Percentiles rank a stretch among this genome's conserved stretches.
Conservation (phyloP, 257 asterid species). For the Anisodus acutangulus region DNA sequence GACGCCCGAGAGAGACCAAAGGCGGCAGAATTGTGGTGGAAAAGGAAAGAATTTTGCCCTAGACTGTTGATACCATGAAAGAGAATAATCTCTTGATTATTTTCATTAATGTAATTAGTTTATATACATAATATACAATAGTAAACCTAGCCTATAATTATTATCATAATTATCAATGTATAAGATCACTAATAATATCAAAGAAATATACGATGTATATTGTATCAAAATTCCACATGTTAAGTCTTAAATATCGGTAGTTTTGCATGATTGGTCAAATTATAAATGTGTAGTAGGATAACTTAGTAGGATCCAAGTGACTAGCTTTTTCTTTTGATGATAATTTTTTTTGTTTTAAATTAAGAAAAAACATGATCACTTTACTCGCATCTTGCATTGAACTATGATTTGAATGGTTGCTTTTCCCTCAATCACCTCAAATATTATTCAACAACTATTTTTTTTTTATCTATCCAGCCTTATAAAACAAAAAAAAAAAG, state of each 20-base stretch:
- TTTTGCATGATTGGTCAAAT: slow-evolving; percentile 3
- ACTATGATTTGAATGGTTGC: background rate
- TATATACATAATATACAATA: too few relatives aligned
- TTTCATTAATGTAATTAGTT: too few relatives aligned
- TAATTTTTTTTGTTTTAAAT: background rate
- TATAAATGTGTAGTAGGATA: background rate
- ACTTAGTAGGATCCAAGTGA: background rate
- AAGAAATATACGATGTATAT: too few relatives aligned
- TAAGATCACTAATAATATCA: too few relatives aligned
- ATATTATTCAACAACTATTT: background rate
- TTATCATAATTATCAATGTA: too few relatives aligned
- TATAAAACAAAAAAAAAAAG: background rate
- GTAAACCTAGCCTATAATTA: too few relatives aligned
- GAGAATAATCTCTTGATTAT: too few relatives aligned
- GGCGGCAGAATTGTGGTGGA: too few relatives aligned
- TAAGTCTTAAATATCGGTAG: background rate
- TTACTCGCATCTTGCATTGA: slow-evolving; percentile 13
- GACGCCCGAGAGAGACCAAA: too few relatives aligned
- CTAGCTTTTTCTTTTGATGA: background rate
- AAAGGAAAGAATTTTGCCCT: too few relatives aligned
- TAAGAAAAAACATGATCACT: background rate
- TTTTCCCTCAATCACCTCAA: background rate
- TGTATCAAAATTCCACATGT: background rate
- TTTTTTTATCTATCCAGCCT: background rate
- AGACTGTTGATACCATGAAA: too few relatives aligned